Base-by-base conservation (phyloP, 2,329 filamentous ascomycete species). In the Fragosphaeria purpurea region DNA sequence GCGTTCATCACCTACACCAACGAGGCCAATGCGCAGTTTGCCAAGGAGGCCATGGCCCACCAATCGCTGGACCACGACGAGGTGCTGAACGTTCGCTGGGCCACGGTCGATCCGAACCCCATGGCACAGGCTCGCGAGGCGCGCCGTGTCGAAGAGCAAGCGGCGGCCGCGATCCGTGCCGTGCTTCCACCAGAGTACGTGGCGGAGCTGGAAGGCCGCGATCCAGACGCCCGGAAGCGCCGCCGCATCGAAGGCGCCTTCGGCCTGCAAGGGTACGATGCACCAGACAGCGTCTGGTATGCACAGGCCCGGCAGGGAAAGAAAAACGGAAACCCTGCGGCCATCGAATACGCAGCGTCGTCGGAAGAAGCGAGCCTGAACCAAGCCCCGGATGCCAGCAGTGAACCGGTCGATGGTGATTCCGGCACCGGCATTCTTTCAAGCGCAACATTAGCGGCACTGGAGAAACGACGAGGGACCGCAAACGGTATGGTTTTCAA, bases 1-100 rank as follows among this genome's bases (percentile, higher is more conserved):
- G 94, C 84, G 0, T 98, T 98, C 65, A 83, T 98, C 50, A 98
- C 94, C 8, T 97, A 97, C 63, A 78, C 80, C 31, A 95, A 95
- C 63, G 87, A 95, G 63, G 83, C 86, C 41, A 94, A 93, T 60
- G 84, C 86, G 3, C 85, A 95, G 63, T 95, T 95, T 60, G 89
- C 89, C 4, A 91, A 91, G 63, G 89, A 95, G 66, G 87, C 93
- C 1, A 97, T 98, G 91, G 87, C 88, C 5, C 88, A 96, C 63
- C 93, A 98, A 69, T 81, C 82, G 1, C 73, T 98, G 33, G 93
- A 98, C 61, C 85, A 97, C 65, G 84, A 82, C 55, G 93, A 98
- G 68, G 83, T 96, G 30, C 71, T 98, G 32, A 98, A 98, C 66
- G 90, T 98, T 45, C 79, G 94, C 56, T 98, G 93, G 93, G 93